Evolutionary conservation across 306 rosid genomes (phyloP).

Genomic region (Alnus rubra): DNA sequence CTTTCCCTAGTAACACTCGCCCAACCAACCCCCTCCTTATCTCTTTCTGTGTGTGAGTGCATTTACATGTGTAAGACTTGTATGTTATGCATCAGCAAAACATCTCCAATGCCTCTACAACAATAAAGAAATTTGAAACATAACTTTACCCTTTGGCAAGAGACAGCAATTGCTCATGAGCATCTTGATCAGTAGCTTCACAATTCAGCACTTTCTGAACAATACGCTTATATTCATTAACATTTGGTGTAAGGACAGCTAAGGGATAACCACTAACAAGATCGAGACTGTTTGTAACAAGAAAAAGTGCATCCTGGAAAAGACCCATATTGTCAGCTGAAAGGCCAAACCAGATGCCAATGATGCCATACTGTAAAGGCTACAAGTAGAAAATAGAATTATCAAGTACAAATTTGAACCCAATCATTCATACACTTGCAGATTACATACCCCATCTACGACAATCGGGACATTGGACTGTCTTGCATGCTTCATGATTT

Average conservation of each 20-base stretch:
- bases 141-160: constrained; percentile 62
- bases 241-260: constrained; percentile 85
- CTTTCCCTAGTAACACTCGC: background rate
- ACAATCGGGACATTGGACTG: constrained; percentile 64
- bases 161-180: constrained; percentile 58
- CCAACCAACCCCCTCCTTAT: background rate
- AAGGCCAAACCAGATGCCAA: constrained; percentile 10
- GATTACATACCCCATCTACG: constrained; percentile 76
- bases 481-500: constrained; percentile 78
- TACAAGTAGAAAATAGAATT: constrained; percentile 10
- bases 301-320: constrained; percentile 87
- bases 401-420: constrained; percentile 13
- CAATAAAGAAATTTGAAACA: constrained; percentile 7
- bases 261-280: constrained; percentile 77
- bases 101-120: background rate
- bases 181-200: constrained; percentile 56
- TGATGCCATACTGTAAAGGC: constrained; percentile 3
- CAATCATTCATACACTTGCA: constrained; percentile 1
- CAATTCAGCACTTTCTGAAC: constrained; percentile 62
- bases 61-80: background rate
- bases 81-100: background rate
- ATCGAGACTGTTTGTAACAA: constrained; percentile 68
- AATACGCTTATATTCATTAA: constrained; percentile 85
- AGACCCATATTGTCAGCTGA: constrained; percentile 13
- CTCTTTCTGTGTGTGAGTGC: background rate